phyloP scores from a whole-genome alignment of 306 rosid species.

The Cucurbita argyrosperma region DNA sequence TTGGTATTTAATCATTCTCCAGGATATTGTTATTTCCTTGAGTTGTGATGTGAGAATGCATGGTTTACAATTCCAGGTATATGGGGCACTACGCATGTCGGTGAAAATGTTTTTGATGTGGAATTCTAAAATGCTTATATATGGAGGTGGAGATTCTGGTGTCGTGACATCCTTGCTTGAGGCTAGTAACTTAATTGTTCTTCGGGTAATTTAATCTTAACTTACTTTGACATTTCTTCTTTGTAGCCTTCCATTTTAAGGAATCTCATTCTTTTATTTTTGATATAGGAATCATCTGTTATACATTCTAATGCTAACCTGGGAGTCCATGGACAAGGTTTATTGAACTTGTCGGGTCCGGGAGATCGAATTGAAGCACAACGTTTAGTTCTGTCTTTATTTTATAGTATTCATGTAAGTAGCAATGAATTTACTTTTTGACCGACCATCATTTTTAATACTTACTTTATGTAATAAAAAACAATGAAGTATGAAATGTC shows the following conservation, averaged over 20 bases:
- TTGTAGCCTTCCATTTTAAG: constrained; percentile 13
- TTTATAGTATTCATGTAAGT: constrained; percentile 86
- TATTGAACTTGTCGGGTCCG: constrained; percentile 82
- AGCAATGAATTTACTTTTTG: neutral
- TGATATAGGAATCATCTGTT: constrained; percentile 67
- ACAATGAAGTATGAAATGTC: neutral
- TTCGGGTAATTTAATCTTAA: constrained; percentile 45
- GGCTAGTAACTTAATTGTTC: constrained; percentile 93
- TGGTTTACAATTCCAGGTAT: constrained; percentile 39
- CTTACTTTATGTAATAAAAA: neutral
- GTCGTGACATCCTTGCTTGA: constrained; percentile 87
- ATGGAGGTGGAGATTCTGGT: constrained; percentile 70
- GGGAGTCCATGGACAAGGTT: constrained; percentile 98
- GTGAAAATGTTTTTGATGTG: constrained; percentile 99
- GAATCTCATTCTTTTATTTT: constrained; percentile 15
- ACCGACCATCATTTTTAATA: neutral
- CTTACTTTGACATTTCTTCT: constrained; percentile 3
- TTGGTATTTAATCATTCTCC: neutral
- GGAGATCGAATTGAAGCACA: constrained; percentile 97
- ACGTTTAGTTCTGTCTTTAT: constrained; percentile 81
- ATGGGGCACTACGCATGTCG: constrained; percentile 96
- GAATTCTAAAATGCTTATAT: constrained; percentile 89
- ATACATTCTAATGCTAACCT: constrained; percentile 98
- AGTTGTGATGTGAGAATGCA: neutral
- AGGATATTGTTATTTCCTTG: neutral